phyloP scores from a whole-genome alignment of 306 rosid species.

The Pyrus bretschneideri region DNA sequence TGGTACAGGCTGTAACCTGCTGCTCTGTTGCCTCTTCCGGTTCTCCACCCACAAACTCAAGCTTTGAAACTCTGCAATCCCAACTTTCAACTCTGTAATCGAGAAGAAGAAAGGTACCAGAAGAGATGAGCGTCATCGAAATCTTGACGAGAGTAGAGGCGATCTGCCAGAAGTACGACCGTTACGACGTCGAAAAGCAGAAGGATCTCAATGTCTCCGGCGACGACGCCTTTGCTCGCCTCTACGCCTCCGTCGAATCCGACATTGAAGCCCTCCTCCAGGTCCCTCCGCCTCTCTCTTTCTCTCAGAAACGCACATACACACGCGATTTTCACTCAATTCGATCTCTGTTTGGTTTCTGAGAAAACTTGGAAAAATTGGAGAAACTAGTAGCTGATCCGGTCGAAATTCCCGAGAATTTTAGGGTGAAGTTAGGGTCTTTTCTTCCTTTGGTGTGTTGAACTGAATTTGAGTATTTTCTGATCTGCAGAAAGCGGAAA shows the following conservation, averaged over 20 bases:
- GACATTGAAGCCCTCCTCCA: conserved; percentile 71
- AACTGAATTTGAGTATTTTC: neutral
- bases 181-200: conserved; percentile 78
- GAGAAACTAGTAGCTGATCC: conserved; percentile 2
- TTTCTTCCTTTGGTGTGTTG: neutral
- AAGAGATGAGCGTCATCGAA: conserved; percentile 92
- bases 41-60: neutral
- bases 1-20: neutral
- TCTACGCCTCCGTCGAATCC: conserved; percentile 59
- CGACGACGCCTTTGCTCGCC: conserved; percentile 91
- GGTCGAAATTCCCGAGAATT: neutral
- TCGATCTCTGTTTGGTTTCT: conserved; percentile 2
- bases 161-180: conserved; percentile 92
- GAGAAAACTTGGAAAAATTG: neutral
- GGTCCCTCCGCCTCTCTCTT: conserved; percentile 28
- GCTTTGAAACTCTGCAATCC: too few species aligned
- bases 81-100: neutral
- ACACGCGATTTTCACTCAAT: neutral
- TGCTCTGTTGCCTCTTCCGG: neutral
- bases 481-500: conserved; percentile 80
- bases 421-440: neutral
- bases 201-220: conserved; percentile 75
- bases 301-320: neutral
- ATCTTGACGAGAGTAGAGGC: conserved; percentile 88
- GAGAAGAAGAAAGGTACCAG: conserved; percentile 12